These are phyloP conservation scores for Eucalyptus polybractea DNA, from an alignment of 345 rosid genomes.

Conservation along the genomic window DNA sequence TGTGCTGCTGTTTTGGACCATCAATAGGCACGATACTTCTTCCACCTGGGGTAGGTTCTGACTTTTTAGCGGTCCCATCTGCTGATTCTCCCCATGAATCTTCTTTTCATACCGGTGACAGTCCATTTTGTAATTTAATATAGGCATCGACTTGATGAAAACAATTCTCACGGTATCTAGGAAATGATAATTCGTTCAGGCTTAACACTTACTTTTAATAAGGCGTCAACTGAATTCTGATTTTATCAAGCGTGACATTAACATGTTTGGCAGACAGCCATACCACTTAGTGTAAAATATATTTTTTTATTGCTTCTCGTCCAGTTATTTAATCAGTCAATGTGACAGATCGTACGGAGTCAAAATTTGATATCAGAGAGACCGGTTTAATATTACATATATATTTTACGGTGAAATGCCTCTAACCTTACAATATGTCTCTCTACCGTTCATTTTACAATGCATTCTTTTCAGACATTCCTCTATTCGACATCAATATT, in stretches of 20 bases:
- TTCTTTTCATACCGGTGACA: not conserved
- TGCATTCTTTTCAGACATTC: not conserved
- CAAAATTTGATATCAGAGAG: not conserved
- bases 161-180: not conserved
- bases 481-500: not conserved
- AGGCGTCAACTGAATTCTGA: not conserved
- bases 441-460: not conserved
- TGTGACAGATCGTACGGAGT: accelerated
- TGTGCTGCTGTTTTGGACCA: not conserved
- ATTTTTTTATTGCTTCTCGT: not conserved
- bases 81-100: not conserved
- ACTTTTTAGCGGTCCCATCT: not conserved
- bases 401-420: not conserved
- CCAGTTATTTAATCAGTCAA: not conserved
- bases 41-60: not conserved
- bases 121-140: not conserved
- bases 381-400: not conserved
- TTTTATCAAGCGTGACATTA: not conserved
- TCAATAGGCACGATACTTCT: not conserved
- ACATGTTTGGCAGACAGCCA: not conserved
- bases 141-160: not conserved
- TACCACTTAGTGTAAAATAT: accelerated
- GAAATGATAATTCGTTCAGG: not conserved
- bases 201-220: not conserved
- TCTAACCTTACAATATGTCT: not conserved